A percentile compares a stretch with the other conserved stretches of the same genome.
phyloP scores from a whole-genome alignment of 768 basidiomycete genomes.

The Hypholoma fasciculare region DNA sequence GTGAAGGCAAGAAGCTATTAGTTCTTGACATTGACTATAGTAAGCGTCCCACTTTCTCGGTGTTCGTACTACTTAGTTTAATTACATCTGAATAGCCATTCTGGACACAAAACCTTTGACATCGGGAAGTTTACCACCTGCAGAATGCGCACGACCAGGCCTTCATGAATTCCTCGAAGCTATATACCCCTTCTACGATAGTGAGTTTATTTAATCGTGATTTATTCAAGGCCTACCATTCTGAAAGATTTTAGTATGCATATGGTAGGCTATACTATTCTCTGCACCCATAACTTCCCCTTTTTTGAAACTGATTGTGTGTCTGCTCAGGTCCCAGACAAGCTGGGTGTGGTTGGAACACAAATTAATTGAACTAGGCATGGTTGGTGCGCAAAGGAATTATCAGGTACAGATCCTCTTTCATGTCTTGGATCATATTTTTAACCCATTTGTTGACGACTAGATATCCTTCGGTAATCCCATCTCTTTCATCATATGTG shows the following conservation, averaged over 20 bases:
- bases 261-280: slow-evolving; percentile 57
- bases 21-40: slow-evolving; percentile 92
- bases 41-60: slow-evolving; percentile 28
- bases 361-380: slow-evolving; percentile 83
- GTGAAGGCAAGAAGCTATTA: slow-evolving; percentile 76
- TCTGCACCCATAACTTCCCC: background rate
- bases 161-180: slow-evolving; percentile 84
- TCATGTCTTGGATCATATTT: background rate
- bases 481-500: background rate
- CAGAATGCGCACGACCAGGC: slow-evolving; percentile 80
- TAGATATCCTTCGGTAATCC: slow-evolving; percentile 65
- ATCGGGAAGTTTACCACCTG: slow-evolving; percentile 75
- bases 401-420: slow-evolving; percentile 55
- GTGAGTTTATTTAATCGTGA: slow-evolving; percentile 27
- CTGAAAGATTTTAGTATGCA: slow-evolving; percentile 50
- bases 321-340: slow-evolving; percentile 66
- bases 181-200: slow-evolving; percentile 83
- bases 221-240: background rate
- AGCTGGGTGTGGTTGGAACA: slow-evolving; percentile 90
- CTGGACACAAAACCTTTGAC: slow-evolving; percentile 84
- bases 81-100: slow-evolving; percentile 51
- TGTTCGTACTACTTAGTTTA: background rate
- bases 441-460: background rate
- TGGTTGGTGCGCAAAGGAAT: slow-evolving; percentile 68
- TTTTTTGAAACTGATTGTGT: background rate